These are phyloP conservation scores for Sarocladium oryzae DNA, from an alignment of 2,329 filamentous ascomycete species.

Conservation along the genomic window DNA sequence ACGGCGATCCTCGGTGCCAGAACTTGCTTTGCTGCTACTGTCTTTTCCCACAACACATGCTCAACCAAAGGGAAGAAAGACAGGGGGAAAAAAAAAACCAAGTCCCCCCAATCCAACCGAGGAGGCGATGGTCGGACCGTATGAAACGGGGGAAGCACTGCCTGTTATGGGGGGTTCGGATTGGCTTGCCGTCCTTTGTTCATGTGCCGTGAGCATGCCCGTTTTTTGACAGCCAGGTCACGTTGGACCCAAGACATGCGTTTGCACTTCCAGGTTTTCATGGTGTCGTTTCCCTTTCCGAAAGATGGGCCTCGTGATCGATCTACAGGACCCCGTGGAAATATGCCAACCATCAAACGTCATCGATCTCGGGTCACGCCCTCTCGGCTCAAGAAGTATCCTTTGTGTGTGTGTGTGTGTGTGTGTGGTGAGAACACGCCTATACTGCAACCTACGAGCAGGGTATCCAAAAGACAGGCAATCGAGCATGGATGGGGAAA, in stretches of 20 bases:
- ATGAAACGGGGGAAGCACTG: background rate
- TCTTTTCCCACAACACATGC: background rate
- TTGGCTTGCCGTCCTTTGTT: too few species aligned
- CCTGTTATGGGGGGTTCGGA: too few species aligned
- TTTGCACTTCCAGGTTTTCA: background rate
- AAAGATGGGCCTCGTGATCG: conserved; percentile 3
- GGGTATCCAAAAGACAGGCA: too few species aligned
- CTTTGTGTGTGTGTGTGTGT: too few species aligned
- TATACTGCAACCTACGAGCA: too few species aligned
- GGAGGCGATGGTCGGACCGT: background rate
- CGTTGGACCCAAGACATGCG: conserved; percentile 1
- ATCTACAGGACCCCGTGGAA: too few species aligned
- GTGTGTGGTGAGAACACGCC: too few species aligned
- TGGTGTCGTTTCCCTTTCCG: background rate
- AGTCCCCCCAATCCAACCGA: too few species aligned
- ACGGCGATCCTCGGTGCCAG: background rate
- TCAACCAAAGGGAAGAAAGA: background rate
- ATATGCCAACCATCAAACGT: too few species aligned
- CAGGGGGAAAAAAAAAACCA: too few species aligned
- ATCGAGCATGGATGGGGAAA: too few species aligned
- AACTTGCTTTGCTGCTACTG: background rate
- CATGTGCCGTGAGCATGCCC: background rate
- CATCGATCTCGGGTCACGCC: conserved; percentile 3
- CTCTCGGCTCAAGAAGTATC: background rate
- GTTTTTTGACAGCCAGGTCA: background rate